These are phyloP conservation scores for Solanum hybrid DNA, from an alignment of 305 asterid species.

Conservation along the genomic window DNA sequence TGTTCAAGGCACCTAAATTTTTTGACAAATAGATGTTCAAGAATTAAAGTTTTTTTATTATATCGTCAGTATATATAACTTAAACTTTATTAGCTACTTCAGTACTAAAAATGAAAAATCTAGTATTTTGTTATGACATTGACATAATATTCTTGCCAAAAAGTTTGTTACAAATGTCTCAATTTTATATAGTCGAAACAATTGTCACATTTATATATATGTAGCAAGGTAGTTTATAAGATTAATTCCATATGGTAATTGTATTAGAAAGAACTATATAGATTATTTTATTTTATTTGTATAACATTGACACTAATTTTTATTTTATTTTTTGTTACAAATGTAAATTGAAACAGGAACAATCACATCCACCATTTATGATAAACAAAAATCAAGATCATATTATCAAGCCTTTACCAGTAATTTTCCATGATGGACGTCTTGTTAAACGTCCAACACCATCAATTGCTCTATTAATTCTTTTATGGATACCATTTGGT, in stretches of 20 bases:
- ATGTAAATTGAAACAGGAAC: slow-evolving; percentile 29
- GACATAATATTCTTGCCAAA: background rate
- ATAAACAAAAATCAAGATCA: slow-evolving; percentile 2
- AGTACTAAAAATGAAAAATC: background rate
- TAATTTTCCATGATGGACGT: slow-evolving; percentile 89
- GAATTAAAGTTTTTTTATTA: background rate
- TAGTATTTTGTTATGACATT: background rate
- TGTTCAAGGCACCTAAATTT: background rate
- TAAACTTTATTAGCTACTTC: background rate
- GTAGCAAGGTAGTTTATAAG: background rate
- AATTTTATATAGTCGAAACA: background rate
- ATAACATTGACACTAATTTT: background rate
- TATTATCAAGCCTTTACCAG: slow-evolving; percentile 50
- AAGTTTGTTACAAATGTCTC: background rate
- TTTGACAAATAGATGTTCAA: background rate
- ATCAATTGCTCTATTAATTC: slow-evolving; percentile 44
- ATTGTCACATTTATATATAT: background rate
- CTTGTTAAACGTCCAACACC: slow-evolving; percentile 73
- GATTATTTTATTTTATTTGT: background rate
- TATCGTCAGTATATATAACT: background rate
- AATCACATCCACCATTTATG: slow-evolving; percentile 24
- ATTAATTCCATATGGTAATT: background rate
- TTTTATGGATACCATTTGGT: slow-evolving; percentile 76
- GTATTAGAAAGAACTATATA: background rate
- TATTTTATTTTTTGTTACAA: background rate